phyloP scores from a whole-genome alignment of 148 eudicot genomes.

The Selenicereus undatus region DNA sequence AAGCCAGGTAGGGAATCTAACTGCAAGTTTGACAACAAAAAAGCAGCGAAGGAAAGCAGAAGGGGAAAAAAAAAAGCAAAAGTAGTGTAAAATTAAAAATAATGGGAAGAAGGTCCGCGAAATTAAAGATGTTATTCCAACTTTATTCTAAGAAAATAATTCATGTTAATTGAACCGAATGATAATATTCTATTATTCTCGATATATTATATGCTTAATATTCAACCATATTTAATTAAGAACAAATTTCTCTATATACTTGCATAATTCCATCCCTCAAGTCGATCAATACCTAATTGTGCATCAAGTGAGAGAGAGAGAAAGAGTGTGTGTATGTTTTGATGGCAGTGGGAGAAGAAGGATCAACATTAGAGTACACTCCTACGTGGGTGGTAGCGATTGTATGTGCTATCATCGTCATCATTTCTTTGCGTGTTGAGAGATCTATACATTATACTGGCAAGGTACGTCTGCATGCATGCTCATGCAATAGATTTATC shows the following conservation, averaged over 20 bases:
- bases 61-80: background rate
- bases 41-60: background rate
- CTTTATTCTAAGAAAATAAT: background rate
- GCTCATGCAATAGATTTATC: background rate
- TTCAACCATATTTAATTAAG: background rate
- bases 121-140: background rate
- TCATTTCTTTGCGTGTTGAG: constrained; percentile 46
- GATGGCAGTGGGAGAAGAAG: constrained; percentile 30
- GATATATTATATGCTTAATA: background rate
- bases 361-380: constrained; percentile 40
- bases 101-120: background rate
- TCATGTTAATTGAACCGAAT: background rate
- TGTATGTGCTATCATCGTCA: constrained; percentile 48
- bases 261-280: background rate
- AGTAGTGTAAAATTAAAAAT: background rate
- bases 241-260: background rate
- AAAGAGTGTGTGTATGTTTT: constrained; percentile 6
- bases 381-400: constrained; percentile 65
- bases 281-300: background rate
- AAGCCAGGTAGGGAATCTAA: background rate
- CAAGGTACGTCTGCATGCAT: constrained; percentile 29
- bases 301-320: background rate
- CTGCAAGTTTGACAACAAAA: background rate
- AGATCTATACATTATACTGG: constrained; percentile 50
- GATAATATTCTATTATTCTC: background rate